Evolutionary conservation across 805 yeast genomes (phyloP), one percentile per base, ranked within the genome.

Genomic region (Blastobotrys americana): DNA sequence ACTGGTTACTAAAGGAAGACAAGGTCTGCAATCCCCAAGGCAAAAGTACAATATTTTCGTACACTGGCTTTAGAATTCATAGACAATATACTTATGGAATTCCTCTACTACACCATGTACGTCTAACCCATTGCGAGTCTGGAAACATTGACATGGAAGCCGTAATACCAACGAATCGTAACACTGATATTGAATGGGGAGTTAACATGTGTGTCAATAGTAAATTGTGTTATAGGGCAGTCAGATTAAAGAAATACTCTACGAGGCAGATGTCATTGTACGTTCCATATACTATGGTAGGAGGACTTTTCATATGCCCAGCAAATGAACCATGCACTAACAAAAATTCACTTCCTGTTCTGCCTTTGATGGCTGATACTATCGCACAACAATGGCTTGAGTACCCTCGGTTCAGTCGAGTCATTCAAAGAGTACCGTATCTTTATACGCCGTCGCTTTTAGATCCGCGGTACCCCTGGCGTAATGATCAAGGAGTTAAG

Each of bases 341-440:
- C 27, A 53, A 53, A 15, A 55, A 56, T 22, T 53, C 62, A 2
- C 56, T 47, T 3, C 83, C 86, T 0, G 47, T 80, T 2, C 52
- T 68, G 28, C 87, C 88, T 0, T 57, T 82, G 28, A 56, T 74
- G n/a, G 80, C 85, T 0, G 84, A 80, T 46, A 72, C 72, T 43
- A 65, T 73, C 27, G 62, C 72, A 0, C 61, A 58, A 2, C 71
- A 72, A 44, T 74, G 78, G 77, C 55, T 73, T 38, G 49, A 56
- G n/a, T 31, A 41, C 17, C 43, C 55, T 1, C 41, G 48, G 5
- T 15, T 37, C 8, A 35, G 49, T 3, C 53, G 59, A 1, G 45
- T 70, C 2, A 55, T 68, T 41, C 70, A 77, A 55, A 66, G 74
- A 37, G 70, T 81, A 5, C 89, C 89, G 0, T 77, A 74, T 48